Evolutionary conservation across 805 yeast species (phyloP), one percentile per base, ranked within the genome.

Genomic region (Candida coleopterorum): DNA sequence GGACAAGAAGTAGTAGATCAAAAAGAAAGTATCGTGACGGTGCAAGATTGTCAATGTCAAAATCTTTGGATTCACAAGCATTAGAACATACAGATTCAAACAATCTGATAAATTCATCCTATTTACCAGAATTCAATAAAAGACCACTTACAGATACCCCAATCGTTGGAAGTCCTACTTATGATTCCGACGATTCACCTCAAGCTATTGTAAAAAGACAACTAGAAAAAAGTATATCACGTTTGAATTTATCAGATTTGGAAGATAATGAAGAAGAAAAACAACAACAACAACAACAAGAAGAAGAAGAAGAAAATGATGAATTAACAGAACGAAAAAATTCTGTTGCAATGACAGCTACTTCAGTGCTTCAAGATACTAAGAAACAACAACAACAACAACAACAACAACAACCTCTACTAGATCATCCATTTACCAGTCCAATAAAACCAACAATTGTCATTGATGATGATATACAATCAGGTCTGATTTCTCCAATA

Each of bases 71-170:
- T 25, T 41, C 46, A 5, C 45, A 42, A 20, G 10, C 39, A 9
- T 21, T 48, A 20, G 49, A 43, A 20, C 33, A 38, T 5, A 38
- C 39, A 18, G 43, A 43, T 24, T 36, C 39, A 11, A 41, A 39
- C 18, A 24, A 30, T 18, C 35, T 44, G 9, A 14, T 35, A 3
- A 42, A 39, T 29, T 29, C 44, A 22, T 24, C 26, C 11, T 43
- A 45, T 26, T 54, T 71, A 29, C 83, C 85, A 0, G 77, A 65
- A 38, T 83, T 83, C 58, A 78, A 81, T 51, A 79, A 75, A 55
- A 64, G 88, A 31, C 93, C 93, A 0, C 60, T 78, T 36, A 79
- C 81, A 29, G 93, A 83, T 50, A 83, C 93, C 0, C 93, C 93
- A 0, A 70, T 79, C 1, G 72, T 72, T 50, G 61, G 75, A 1